Evolutionary conservation across 140 eudicot genomes (phyloP), one percentile per base, ranked within the genome.

Genomic region (Flaveria floridana): DNA sequence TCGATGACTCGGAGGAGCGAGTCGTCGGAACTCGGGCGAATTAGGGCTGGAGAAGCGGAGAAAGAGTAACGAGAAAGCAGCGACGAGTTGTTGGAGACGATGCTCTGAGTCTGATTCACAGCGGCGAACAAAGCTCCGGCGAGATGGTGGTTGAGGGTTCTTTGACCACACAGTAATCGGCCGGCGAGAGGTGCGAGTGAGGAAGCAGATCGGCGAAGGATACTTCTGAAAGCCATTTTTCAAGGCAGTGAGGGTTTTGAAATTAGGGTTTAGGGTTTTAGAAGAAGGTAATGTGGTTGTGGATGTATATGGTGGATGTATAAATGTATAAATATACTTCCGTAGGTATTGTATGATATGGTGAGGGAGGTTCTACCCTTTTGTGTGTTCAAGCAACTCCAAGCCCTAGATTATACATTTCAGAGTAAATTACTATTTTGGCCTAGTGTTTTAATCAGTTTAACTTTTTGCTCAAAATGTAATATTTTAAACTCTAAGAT

Each of bases 201-300:
- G n/a, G 95, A 88, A 55, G 79, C 90, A 11, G 96, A 77, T 78
- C 90, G 79, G 46, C 95, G 89, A 16, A 91, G 72, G 14, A 78
- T 65, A 10, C 72, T 61, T 13, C 71, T 57, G 42, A 88, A 63
- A 13, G 90, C 85, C 95, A 91, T 88, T 84, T 64, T 21, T 39
- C 25, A 1, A 57, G 28, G 78, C 62, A 55, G 26, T 6, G 62
- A 18, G 53, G 67, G 67, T 72, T 39, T 18, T 16, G 39, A n/a
- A n/a, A 10, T 46, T 47, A 30, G n/a, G 74, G 56, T 28, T 62
- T 70, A 70, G 75, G 65, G 76, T 71, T 71, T 71, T 18, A 71
- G n/a, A n/a, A n/a, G n/a, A n/a, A n/a, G n/a, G n/a, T 7, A 34
- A 71, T 51, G 39, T 1, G 23, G 47, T 34, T 5, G 41, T 5